Base-by-base conservation (phyloP, 202 grass and related monocot species). In the Cymbopogon flexuosus region DNA sequence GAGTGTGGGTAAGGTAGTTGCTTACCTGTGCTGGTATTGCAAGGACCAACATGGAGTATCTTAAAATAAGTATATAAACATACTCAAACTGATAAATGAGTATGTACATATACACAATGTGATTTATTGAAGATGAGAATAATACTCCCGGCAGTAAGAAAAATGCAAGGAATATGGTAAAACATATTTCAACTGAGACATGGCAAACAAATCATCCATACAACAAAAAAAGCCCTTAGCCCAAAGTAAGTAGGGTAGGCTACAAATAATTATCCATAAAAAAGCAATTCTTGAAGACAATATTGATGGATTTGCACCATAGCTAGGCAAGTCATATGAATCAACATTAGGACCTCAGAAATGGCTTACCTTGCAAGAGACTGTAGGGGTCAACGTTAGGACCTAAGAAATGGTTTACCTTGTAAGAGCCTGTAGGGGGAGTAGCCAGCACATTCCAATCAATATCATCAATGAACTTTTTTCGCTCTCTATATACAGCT, bases 401-500 rank as follows among this genome's bases (percentile, higher is more conserved):
- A 78, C 43, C 61, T 70, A 42, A 39, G 59, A 70, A 74, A 77
- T 36, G 70, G 68, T 31, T 87, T 84, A 94, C 94, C 91, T 97
- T 94, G 82, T 70, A 86, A 34, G 92, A 93, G 68, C 92, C 90
- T 83, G 84, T 94, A 52, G 95, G 86, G 42, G 92, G 95, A 36
- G 88, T 42, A 58, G 95, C 95, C 79, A 98, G 84, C 72, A 91
- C 82, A 42, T 89, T 91, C 95, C 95, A 98, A 84, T 98, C 95
- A 78, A 98, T 98, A 77, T 95, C 88, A 67, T 98, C 95, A 78
- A 98, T 82, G 68, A 89, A 89, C 69, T 98, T 98, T 80, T 98
- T 98, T n/a, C 92, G 88, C 68, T 98, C 95, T 88, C 89, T 91
- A 83, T 91, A 95, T 54, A 98, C 95, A 24, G 95, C 95, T 75